These are phyloP conservation scores for Sutorius australiensis DNA, from an alignment of 768 basidiomycete genomes.

Conservation along the genomic window DNA sequence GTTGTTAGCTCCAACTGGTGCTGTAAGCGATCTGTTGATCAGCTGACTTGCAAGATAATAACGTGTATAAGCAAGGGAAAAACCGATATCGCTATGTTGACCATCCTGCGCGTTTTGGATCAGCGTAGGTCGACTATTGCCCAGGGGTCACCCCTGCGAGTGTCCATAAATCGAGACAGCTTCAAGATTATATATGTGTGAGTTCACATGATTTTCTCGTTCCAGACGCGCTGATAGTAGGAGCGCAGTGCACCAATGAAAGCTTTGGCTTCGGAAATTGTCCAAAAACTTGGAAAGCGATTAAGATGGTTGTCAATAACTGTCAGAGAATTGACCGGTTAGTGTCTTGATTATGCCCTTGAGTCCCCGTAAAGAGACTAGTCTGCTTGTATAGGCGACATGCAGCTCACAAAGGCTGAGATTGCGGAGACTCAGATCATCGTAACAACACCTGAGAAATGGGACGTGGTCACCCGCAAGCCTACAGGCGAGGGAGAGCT, in stretches of 20 bases:
- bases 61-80: slow-evolving; percentile 64
- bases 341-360: slow-evolving; percentile 6
- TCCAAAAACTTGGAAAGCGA: slow-evolving; percentile 86
- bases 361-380: not conserved
- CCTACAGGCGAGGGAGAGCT: slow-evolving; percentile 96
- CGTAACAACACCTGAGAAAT: slow-evolving; percentile 98
- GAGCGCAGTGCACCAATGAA: slow-evolving; percentile 89
- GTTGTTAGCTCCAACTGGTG: slow-evolving; percentile 87
- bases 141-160: slow-evolving; percentile 32
- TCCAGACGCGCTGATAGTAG: not conserved
- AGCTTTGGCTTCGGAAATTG: slow-evolving; percentile 92
- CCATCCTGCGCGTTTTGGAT: slow-evolving; percentile 82
- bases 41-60: not conserved
- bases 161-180: slow-evolving; percentile 58
- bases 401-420: slow-evolving; percentile 93
- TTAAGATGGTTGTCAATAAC: slow-evolving; percentile 82
- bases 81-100: slow-evolving; percentile 96
- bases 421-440: slow-evolving; percentile 96
- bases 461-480: slow-evolving; percentile 98
- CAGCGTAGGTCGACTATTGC: slow-evolving; percentile 51
- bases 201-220: slow-evolving; percentile 18
- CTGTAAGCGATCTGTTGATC: slow-evolving; percentile 51
- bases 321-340: slow-evolving; percentile 89
- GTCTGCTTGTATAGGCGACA: slow-evolving; percentile 56
- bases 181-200: slow-evolving; percentile 99